Conservation (phyloP, 345 rosid genomes). For the Aethionema arabicum region DNA sequence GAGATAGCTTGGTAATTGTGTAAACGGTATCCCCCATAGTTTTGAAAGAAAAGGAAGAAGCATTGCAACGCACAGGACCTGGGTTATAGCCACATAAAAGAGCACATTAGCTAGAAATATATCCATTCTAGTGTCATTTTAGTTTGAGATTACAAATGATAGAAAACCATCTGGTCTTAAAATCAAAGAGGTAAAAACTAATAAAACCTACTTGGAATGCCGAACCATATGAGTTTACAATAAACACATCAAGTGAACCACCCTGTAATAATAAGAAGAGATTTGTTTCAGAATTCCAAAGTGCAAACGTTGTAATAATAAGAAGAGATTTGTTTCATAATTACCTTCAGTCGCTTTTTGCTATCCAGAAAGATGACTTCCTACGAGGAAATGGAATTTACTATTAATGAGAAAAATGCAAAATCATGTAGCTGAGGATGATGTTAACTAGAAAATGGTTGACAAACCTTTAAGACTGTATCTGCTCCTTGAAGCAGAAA, state of each 20-base stretch:
- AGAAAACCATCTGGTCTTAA: neutral
- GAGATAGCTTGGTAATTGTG: slow-evolving; percentile 79
- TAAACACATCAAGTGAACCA: slow-evolving; percentile 81
- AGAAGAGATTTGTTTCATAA: neutral
- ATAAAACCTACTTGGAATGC: slow-evolving; percentile 70
- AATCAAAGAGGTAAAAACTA: neutral
- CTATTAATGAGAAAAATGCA: slow-evolving; percentile 27
- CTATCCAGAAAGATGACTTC: slow-evolving; percentile 77
- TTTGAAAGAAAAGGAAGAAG: slow-evolving; percentile 90
- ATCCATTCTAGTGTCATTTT: neutral
- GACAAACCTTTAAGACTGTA: slow-evolving; percentile 76
- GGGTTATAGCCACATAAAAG: slow-evolving; percentile 27
- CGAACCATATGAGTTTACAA: slow-evolving; percentile 89
- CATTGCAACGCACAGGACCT: slow-evolving; percentile 78
- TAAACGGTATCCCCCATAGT: slow-evolving; percentile 92
- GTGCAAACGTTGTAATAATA: neutral
- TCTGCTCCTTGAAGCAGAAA: slow-evolving; percentile 93
- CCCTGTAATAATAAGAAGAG: slow-evolving; percentile 50
- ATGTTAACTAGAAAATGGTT: slow-evolving; percentile 27
- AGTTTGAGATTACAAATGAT: slow-evolving; percentile 2
- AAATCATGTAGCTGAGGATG: neutral
- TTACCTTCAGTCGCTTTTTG: slow-evolving; percentile 61
- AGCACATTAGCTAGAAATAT: slow-evolving; percentile 22
- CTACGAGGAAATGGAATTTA: slow-evolving; percentile 42
- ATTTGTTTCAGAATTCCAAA: slow-evolving; percentile 17